Conservation (phyloP, 208 protist genomes). For the Leishmania turanica region DNA sequence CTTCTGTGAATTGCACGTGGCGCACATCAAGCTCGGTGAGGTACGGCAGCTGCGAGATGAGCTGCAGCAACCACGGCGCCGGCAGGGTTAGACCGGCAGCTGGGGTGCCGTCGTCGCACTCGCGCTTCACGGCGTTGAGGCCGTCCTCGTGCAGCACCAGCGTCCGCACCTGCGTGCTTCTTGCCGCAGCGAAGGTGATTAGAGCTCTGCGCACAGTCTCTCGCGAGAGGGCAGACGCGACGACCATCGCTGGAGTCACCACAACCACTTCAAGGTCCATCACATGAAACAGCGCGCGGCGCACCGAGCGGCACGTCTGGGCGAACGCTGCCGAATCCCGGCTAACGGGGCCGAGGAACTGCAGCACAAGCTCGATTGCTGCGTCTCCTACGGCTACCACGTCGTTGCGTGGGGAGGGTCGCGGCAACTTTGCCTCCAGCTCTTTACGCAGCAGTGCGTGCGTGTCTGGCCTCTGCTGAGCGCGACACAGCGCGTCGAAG, state of each 20-base stretch:
- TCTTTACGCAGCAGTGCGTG: constrained; percentile 36
- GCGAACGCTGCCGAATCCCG: constrained; percentile 36
- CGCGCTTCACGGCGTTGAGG: constrained; percentile 30
- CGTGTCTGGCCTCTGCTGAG: constrained; percentile 35
- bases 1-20: constrained; percentile 54
- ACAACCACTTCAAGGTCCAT: constrained; percentile 29
- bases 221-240: constrained; percentile 22
- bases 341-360: constrained; percentile 32
- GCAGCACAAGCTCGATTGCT: constrained; percentile 38
- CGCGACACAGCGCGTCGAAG: constrained; percentile 37
- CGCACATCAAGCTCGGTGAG: constrained; percentile 72
- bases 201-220: constrained; percentile 33
- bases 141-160: constrained; percentile 39
- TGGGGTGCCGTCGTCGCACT: constrained; percentile 31
- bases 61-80: constrained; percentile 35
- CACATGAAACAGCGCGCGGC: constrained; percentile 28
- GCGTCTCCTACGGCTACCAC: constrained; percentile 37
- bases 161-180: constrained; percentile 36
- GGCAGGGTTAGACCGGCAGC: constrained; percentile 21
- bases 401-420: constrained; percentile 48
- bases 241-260: constrained; percentile 51
- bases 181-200: constrained; percentile 30
- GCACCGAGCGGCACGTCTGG: constrained; percentile 55
- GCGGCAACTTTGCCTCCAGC: constrained; percentile 39
- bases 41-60: constrained; percentile 46